A percentile compares a stretch with the other conserved stretches of the same genome.
These are phyloP conservation scores for Gautieria morchelliformis DNA, from an alignment of 768 basidiomycete species.

Conservation along the genomic window DNA sequence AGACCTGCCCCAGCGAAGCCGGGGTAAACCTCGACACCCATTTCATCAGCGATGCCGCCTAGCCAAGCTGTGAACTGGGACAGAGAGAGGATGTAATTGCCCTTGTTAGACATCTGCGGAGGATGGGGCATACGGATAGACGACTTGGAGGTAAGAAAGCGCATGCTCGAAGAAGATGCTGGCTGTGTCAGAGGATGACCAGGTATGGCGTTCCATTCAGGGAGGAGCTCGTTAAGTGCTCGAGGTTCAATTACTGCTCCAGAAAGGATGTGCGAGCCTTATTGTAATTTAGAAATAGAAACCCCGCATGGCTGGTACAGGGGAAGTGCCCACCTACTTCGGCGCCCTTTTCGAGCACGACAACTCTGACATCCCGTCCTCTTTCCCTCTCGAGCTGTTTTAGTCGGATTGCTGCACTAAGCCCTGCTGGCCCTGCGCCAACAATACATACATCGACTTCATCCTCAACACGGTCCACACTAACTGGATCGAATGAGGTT, in stretches of 20 bases:
- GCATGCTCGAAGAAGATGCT: slow-evolving; percentile 75
- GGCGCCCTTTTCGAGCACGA: slow-evolving; percentile 89
- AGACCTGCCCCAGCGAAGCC: slow-evolving; percentile 91
- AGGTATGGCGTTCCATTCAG: slow-evolving; percentile 60
- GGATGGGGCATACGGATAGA: slow-evolving; percentile 88
- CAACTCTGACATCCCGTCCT: slow-evolving; percentile 69
- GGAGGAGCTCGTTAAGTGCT: slow-evolving; percentile 84
- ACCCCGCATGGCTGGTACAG: neutral
- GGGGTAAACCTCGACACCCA: slow-evolving; percentile 92
- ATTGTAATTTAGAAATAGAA: neutral
- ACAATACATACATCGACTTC: slow-evolving; percentile 97
- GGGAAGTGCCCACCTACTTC: slow-evolving; percentile 66
- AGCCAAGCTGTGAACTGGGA: slow-evolving; percentile 89
- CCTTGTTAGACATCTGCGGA: slow-evolving; percentile 91
- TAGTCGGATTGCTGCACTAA: slow-evolving; percentile 90
- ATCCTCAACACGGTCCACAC: slow-evolving; percentile 78
- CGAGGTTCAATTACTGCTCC: slow-evolving; percentile 92
- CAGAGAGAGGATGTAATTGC: slow-evolving; percentile 89
- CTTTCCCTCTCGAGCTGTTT: slow-evolving; percentile 84
- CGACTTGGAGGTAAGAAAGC: slow-evolving; percentile 60
- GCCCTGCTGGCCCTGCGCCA: slow-evolving; percentile 89
- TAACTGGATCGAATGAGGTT: slow-evolving; percentile 37
- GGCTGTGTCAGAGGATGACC: slow-evolving; percentile 76
- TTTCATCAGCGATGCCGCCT: slow-evolving; percentile 69
- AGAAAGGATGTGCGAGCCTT: slow-evolving; percentile 94